A percentile compares a stretch with the other conserved stretches of the same genome.
Evolutionary conservation across 495 filamentous ascomycete genomes (phyloP).

Genomic region (Sabuloglossum arenarium): DNA sequence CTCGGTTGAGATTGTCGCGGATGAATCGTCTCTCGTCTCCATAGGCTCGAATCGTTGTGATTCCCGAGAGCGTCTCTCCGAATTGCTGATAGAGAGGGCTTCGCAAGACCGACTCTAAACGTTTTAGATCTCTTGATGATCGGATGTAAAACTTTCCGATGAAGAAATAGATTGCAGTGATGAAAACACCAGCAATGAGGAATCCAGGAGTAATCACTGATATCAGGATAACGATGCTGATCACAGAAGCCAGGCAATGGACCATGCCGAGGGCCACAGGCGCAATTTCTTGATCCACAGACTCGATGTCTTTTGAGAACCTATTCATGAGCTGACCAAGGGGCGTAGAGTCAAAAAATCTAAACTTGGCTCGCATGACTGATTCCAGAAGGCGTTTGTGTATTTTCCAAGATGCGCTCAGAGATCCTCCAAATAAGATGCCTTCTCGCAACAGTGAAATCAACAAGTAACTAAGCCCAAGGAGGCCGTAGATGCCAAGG

Average conservation of each 20-base stretch:
- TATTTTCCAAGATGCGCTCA: conserved; percentile 71
- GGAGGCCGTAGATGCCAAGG: conserved; percentile 56
- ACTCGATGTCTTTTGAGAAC: conserved; percentile 93
- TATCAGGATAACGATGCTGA: conserved; percentile 85
- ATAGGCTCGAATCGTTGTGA: conserved; percentile 96
- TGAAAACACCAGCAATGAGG: conserved; percentile 70
- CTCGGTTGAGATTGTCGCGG: conserved; percentile 70
- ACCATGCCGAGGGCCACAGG: conserved; percentile 67
- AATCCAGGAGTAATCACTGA: conserved; percentile 83
- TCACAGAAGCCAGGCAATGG: conserved; percentile 47
- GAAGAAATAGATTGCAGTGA: conserved; percentile 59
- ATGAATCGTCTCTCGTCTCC: conserved; percentile 87
- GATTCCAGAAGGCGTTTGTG: conserved; percentile 60
- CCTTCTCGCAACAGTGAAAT: conserved; percentile 63
- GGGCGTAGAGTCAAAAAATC: conserved; percentile 95
- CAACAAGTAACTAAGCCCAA: conserved; percentile 51
- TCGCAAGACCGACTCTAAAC: conserved; percentile 81
- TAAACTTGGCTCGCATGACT: conserved; percentile 76
- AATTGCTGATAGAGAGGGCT: conserved; percentile 97
- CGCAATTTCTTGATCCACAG: conserved; percentile 88
- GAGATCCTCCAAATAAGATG: conserved; percentile 78
- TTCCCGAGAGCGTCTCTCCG: conserved; percentile 84
- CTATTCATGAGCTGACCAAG: conserved; percentile 95
- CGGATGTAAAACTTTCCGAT: conserved; percentile 78
- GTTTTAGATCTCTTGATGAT: conserved; percentile 82